Base-by-base conservation (phyloP, 257 asterid species). In the Thymus mandschuricus region DNA sequence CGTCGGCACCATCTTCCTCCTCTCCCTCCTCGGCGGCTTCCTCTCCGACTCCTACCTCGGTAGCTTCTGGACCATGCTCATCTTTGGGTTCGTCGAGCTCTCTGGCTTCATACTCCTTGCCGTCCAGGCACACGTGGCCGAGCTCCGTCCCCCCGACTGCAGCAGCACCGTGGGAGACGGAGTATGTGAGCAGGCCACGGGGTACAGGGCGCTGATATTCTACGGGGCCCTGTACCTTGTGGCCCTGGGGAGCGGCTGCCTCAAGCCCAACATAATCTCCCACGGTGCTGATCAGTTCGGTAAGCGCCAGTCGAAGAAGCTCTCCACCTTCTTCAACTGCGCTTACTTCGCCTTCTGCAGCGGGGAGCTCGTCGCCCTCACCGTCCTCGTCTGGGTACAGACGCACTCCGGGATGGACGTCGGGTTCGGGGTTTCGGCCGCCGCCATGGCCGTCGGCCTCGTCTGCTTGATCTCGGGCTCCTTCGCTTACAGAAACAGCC, bases 41-140 rank as follows among this genome's bases (percentile, higher is more conserved):
- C 89, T 89, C 68, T 87, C 96, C 6, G 96, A 89, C 73, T 89
- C 96, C 6, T 89, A 84, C 46, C 89, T 87, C 4, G 96, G 96
- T 1, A 87, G 94, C 83, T 84, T 87, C 78, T 82, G 80, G 87
- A 87, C 94, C 69, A 87, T 89, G 96, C 78, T 87, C 66, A 63
- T 87, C 48, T 89, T 87, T 52, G 96, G 92, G 68, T 82, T 89
- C 43, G 72, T 89, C 6, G 96, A 89, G 80, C 92, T 89, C 15
- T 87, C 85, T 1, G 96, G 96, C 13, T 85, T 87, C 79, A 78
- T 87, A 49, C 51, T 89, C 40, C 78, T 89, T 64, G 79, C 88
- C 0, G 64, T 87, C 43, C 96, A 89, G 67, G 94, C 96, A 15
- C 94, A 87, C 21, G 58, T 89, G 0, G 79, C 69, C 1, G 78